Base-by-base conservation (phyloP, 1,139 yeast species). In the Wickerhamomyces sp. region DNA sequence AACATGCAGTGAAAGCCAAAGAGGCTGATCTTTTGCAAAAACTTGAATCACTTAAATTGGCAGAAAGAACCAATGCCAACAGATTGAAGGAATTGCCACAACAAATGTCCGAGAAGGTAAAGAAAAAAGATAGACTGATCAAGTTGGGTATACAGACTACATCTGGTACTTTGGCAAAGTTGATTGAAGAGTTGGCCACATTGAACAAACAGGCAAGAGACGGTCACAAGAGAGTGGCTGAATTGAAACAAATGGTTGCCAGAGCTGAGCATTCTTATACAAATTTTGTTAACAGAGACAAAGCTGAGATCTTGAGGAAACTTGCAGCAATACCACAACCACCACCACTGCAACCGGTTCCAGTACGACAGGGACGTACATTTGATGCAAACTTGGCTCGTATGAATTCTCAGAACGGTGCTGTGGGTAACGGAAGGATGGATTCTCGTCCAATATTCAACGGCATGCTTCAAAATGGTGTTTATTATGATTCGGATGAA, bases 51-150 rank as follows among this genome's bases (percentile, higher is more conserved):
- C 15, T 36, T 6, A 23, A 27, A 16, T 23, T 23, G 5, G 20
- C 21, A 4, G 16, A 32, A 5, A 8, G 21, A 4, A 30, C 30
- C 14, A 28, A 29, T 13, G 20, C 16, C 7, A 13, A 6, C 5
- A 22, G 30, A 16, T 14, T 30, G 7, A 23, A 21, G 17, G 23
- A 21, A 2, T 22, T 42, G 11, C 32, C 28, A 10, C 13, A 7
- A 4, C 16, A 28, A n/a, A 23, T 38, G 11, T 25, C 21, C 4
- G 28, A 28, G 6, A 17, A 35, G 10, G 27, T 20, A 4, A 16
- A 17, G 4, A 33, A 31, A 16, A 41, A 39, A 23, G 34, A 37
- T 3, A 35, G 24, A 24, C 16, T 42, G 5, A 30, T 31, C 15
- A 37, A 23, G 18, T 13, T 39, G 19, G 45, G 45, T 7, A 13